Base-by-base conservation (phyloP, 176 grass and related monocot genomes). In the Elymus sibiricus region DNA sequence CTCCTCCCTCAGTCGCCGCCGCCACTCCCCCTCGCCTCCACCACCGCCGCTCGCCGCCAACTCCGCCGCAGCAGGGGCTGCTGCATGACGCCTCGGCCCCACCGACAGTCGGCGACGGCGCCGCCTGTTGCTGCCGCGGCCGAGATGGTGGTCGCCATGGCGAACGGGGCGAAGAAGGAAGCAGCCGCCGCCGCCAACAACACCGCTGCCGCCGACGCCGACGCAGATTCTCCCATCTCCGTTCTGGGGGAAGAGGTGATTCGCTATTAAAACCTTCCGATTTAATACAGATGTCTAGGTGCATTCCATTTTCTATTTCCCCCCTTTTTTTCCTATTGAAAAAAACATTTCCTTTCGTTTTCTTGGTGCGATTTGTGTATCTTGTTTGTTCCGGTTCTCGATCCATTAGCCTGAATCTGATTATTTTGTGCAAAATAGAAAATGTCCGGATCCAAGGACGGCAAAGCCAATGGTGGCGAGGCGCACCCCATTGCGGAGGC, bases 201-300 rank as follows among this genome's bases (percentile, higher is more conserved):
- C 35, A 4, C 75, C 13, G 6, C 90, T 1, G 71, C 88, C n/a
- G 44, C 66, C 8, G 13, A 29, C 42, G 13, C 7, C 24, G 46
- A 75, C 16, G 84, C 87, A 9, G 97, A 93, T 91, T 99, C 97
- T 53, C 97, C 97, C 1, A 96, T 78, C n/a, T 99, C 94, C 70
- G 97, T 99, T 32, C 86, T 99, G 49, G 90, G 82, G 85, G 94
- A 99, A 11, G 92, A 99, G 94, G 97, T 99, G 74, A 44, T 84
- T 78, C 35, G 15, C 58, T 39, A 19, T 39, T 21, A 16, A 31
- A 31, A 11, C 51, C 24, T 29, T 74, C 19, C 32, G 28, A 46
- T 5, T 6, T 42, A 58, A 58, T 64, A 59, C 39, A 74, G 47
- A 51, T 53, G 49, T 85, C 13, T 73, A 3, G 37, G 4, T n/a